These are phyloP conservation scores for Blastobotrys buckinghamii DNA, from an alignment of 1,139 yeast species.

Conservation along the genomic window DNA sequence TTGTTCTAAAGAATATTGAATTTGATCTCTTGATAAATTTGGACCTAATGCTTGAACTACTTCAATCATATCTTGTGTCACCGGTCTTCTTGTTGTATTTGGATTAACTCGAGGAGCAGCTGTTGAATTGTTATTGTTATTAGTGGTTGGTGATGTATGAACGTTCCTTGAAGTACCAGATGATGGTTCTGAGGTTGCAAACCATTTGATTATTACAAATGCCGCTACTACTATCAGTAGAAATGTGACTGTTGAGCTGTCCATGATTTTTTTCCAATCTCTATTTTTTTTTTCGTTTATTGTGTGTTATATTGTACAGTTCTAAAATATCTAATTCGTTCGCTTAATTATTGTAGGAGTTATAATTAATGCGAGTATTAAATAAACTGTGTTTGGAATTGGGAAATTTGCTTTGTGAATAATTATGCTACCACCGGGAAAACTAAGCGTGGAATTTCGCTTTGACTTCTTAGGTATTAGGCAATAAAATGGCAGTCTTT, in stretches of 20 bases:
- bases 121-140: neutral
- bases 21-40: conserved; percentile 60
- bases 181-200: conserved; percentile 45
- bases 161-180: neutral
- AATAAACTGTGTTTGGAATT: too few species aligned
- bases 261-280: conserved; percentile 3
- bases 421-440: too few species aligned
- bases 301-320: too few species aligned
- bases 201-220: conserved; percentile 55
- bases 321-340: too few species aligned
- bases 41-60: conserved; percentile 85
- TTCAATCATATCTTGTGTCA: conserved; percentile 78
- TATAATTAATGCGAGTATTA: too few species aligned
- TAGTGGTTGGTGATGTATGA: neutral
- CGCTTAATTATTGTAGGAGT: too few species aligned
- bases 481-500: too few species aligned
- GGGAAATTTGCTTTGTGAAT: too few species aligned
- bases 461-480: too few species aligned
- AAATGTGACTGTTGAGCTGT: conserved; percentile 27
- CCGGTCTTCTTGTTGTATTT: conserved; percentile 39
- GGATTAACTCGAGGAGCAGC: neutral
- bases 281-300: too few species aligned
- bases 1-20: conserved; percentile 45
- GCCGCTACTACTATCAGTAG: conserved; percentile 46
- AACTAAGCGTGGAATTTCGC: too few species aligned